phyloP scores from a whole-genome alignment of 2,329 filamentous ascomycete species.

The Aspergillus fumigatus region DNA sequence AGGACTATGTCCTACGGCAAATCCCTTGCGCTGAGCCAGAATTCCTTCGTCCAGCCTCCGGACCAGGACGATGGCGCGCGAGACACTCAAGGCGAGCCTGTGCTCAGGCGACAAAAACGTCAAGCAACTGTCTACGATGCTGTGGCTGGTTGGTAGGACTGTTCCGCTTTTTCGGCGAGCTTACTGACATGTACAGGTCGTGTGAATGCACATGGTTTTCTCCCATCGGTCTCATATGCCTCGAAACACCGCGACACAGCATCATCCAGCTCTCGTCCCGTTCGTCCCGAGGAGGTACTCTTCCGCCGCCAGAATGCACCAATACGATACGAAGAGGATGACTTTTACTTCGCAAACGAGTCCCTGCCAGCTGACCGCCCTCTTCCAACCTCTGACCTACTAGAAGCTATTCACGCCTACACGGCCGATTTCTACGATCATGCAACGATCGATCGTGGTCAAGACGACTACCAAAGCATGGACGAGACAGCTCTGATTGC shows the following conservation, averaged over 20 bases:
- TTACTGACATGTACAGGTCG: slow-evolving; percentile 37
- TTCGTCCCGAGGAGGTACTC: slow-evolving; percentile 56
- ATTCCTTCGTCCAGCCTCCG: slow-evolving; percentile 13
- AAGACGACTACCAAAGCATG: slow-evolving; percentile 48
- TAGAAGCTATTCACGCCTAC: slow-evolving; percentile 56
- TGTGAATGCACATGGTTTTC: slow-evolving; percentile 39
- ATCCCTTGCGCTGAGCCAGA: slow-evolving; percentile 18
- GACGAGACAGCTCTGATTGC: slow-evolving; percentile 61
- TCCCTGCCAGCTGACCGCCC: slow-evolving; percentile 34
- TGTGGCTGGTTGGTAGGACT: slow-evolving; percentile 45
- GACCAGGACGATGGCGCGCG: slow-evolving; percentile 5
- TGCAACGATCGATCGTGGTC: slow-evolving; percentile 28
- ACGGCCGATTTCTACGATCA: slow-evolving; percentile 51
- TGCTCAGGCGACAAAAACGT: slow-evolving; percentile 24
- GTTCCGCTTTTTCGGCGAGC: neutral
- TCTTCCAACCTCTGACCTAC: slow-evolving; percentile 54
- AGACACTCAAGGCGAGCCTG: slow-evolving; percentile 8
- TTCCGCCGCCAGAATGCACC: slow-evolving; percentile 51
- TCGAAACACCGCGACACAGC: slow-evolving; percentile 31
- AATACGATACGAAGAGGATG: slow-evolving; percentile 48
- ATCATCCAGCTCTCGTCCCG: slow-evolving; percentile 33
- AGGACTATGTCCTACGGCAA: slow-evolving; percentile 19
- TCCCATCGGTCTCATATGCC: slow-evolving; percentile 15
- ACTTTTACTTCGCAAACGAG: slow-evolving; percentile 53
- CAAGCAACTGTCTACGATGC: slow-evolving; percentile 54